Conservation (phyloP, 2,329 filamentous ascomycete genomes). For the Epichloe baconii region DNA sequence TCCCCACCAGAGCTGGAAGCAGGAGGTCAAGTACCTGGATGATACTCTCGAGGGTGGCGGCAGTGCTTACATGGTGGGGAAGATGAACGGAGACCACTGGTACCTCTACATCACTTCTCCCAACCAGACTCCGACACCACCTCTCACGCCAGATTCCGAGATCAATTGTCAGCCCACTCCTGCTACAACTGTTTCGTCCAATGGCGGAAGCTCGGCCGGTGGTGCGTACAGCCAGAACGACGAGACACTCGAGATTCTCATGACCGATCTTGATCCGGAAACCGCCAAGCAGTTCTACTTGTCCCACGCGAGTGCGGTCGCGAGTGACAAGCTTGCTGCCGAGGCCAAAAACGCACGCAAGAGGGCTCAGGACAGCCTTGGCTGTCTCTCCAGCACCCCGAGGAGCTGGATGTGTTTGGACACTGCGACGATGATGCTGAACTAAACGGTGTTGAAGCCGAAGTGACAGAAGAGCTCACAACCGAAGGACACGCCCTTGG, state of each 20-base stretch:
- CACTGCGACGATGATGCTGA: constrained; percentile 43
- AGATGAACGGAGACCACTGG: constrained; percentile 99
- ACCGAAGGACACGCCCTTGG: constrained; percentile 91
- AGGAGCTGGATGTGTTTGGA: constrained; percentile 72
- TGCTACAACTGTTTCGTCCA: constrained; percentile 41
- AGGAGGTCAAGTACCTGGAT: constrained; percentile 88
- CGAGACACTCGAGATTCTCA: constrained; percentile 64
- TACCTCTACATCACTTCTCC: constrained; percentile 94
- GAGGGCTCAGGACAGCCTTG: constrained; percentile 44
- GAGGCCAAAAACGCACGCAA: constrained; percentile 51
- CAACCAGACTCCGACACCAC: constrained; percentile 65
- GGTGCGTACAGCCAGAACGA: constrained; percentile 40
- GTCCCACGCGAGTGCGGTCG: constrained; percentile 72
- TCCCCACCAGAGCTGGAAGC: constrained; percentile 93
- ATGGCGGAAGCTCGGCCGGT: constrained; percentile 27
- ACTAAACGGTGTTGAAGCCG: constrained; percentile 39
- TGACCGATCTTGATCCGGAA: constrained; percentile 57
- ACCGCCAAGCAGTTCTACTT: constrained; percentile 60
- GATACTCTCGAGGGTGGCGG: constrained; percentile 83
- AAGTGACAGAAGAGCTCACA: constrained; percentile 58
- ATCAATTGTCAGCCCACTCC: constrained; percentile 20
- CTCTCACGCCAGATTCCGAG: constrained; percentile 56
- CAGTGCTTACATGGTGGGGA: constrained; percentile 98
- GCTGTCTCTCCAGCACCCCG: constrained; percentile 39
- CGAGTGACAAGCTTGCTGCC: constrained; percentile 63